Conservation (phyloP, 805 yeast genomes). For the Wickerhamiella siamensis region DNA sequence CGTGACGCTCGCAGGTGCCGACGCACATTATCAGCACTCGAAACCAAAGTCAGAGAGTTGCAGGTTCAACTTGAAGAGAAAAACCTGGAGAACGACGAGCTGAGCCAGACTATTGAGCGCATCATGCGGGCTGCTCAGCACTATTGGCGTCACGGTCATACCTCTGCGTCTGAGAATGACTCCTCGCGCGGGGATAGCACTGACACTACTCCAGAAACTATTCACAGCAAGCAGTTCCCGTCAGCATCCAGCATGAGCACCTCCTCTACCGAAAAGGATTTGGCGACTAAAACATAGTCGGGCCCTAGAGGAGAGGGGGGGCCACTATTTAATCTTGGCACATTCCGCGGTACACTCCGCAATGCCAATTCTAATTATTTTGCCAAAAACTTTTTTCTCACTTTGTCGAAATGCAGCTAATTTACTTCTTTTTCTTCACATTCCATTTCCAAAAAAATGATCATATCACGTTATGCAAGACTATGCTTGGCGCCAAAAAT, state of each 20-base stretch:
- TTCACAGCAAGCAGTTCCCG: background rate
- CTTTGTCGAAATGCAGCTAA: too few relatives aligned
- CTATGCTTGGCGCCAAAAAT: too few relatives aligned
- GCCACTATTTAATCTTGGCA: too few relatives aligned
- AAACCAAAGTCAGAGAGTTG: slow-evolving; percentile 21
- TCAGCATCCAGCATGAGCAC: background rate
- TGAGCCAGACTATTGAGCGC: slow-evolving; percentile 17
- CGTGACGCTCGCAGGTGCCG: slow-evolving; percentile 17
- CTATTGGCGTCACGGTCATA: background rate
- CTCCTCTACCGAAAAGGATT: background rate
- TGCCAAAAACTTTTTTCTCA: too few relatives aligned
- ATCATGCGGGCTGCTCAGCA: slow-evolving; percentile 5
- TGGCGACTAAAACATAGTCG: too few relatives aligned
- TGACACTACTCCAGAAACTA: background rate
- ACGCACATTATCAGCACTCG: slow-evolving; percentile 16
- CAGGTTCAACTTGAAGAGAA: slow-evolving; percentile 25
- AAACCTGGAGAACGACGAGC: slow-evolving; percentile 25
- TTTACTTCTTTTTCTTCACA: too few relatives aligned
- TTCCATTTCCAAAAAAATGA: too few relatives aligned
- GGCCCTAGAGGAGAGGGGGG: too few relatives aligned
- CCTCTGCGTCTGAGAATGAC: background rate
- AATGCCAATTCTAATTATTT: too few relatives aligned
- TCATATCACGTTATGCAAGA: too few relatives aligned
- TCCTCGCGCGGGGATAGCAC: background rate
- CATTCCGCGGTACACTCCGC: too few relatives aligned